These are phyloP conservation scores for Uncinocarpus reesii DNA, from an alignment of 2,329 filamentous ascomycete species.

Conservation along the genomic window DNA sequence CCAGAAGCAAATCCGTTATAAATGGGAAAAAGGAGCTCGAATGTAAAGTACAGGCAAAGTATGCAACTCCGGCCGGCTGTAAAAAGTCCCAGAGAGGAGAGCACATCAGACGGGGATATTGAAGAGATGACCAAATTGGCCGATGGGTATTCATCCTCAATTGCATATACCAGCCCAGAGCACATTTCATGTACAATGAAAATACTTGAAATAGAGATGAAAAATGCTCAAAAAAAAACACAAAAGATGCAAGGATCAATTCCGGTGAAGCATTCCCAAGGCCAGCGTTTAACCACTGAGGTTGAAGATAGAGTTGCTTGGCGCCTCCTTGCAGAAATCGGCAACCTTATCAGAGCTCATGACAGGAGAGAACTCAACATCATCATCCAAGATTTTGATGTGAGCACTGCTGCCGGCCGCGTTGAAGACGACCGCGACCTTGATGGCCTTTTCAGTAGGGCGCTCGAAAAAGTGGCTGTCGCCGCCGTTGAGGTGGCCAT, in stretches of 20 bases:
- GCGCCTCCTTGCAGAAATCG: slow-evolving; percentile 9
- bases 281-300: neutral
- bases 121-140: neutral
- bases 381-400: slow-evolving; percentile 45
- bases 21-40: neutral
- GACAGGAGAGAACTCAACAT: slow-evolving; percentile 18
- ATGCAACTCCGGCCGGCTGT: slow-evolving; percentile 6
- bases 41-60: slow-evolving; percentile 10
- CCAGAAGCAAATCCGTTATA: slow-evolving; percentile 1
- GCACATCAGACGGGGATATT: neutral
- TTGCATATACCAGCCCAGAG: neutral
- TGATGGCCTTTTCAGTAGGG: slow-evolving; percentile 50
- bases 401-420: slow-evolving; percentile 43
- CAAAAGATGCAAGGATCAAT: neutral
- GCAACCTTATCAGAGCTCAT: slow-evolving; percentile 13
- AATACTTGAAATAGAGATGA: neutral
- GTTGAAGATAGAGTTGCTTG: slow-evolving; percentile 14
- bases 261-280: neutral
- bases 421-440: slow-evolving; percentile 54
- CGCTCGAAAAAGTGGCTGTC: slow-evolving; percentile 63
- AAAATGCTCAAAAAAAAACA: neutral
- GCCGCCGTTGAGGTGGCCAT: slow-evolving; percentile 48
- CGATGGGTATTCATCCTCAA: neutral
- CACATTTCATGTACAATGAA: slow-evolving; percentile 8
- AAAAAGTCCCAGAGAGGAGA: neutral